Percentiles rank a stretch among this genome's conserved stretches.
These are phyloP conservation scores for Coniella vitis DNA, from an alignment of 2,329 filamentous ascomycete species.

Conservation along the genomic window DNA sequence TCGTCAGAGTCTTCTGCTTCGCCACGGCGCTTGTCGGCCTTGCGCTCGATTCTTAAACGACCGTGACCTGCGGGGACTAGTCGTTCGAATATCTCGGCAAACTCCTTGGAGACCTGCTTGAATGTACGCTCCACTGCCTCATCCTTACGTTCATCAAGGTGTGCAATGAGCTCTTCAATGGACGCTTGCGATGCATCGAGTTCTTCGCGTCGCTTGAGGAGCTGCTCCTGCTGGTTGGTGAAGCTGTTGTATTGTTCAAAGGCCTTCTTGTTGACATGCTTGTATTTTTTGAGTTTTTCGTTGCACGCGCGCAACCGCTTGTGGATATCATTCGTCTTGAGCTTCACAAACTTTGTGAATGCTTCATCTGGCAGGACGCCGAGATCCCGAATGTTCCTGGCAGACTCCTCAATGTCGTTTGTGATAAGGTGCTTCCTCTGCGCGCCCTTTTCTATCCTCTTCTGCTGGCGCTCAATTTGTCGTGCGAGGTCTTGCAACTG, in stretches of 20 bases:
- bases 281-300: slow-evolving; percentile 90
- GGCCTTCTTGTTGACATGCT: slow-evolving; percentile 98
- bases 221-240: slow-evolving; percentile 80
- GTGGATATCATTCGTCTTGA: slow-evolving; percentile 67
- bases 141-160: slow-evolving; percentile 91
- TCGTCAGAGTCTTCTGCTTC: slow-evolving; percentile 62
- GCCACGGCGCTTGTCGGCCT: slow-evolving; percentile 62
- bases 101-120: slow-evolving; percentile 93
- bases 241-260: slow-evolving; percentile 99
- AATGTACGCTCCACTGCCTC: slow-evolving; percentile 98
- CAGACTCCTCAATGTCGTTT: slow-evolving; percentile 71
- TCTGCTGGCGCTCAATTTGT: slow-evolving; percentile 78
- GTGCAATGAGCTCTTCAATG: slow-evolving; percentile 86
- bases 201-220: slow-evolving; percentile 78
- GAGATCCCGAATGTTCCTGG: slow-evolving; percentile 83
- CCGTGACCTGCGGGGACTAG: slow-evolving; percentile 92
- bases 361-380: slow-evolving; percentile 92
- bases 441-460: slow-evolving; percentile 84
- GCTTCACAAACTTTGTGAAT: slow-evolving; percentile 81
- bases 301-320: slow-evolving; percentile 81
- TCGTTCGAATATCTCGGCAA: slow-evolving; percentile 87
- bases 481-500: slow-evolving; percentile 68
- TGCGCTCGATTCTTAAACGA: slow-evolving; percentile 84
- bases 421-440: slow-evolving; percentile 78
- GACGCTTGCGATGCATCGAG: slow-evolving; percentile 79